Percentiles rank a stretch among this genome's conserved stretches.
These are phyloP conservation scores for Phyllosticta citribraziliensis DNA, from an alignment of 2,329 filamentous ascomycete genomes.

Conservation along the genomic window DNA sequence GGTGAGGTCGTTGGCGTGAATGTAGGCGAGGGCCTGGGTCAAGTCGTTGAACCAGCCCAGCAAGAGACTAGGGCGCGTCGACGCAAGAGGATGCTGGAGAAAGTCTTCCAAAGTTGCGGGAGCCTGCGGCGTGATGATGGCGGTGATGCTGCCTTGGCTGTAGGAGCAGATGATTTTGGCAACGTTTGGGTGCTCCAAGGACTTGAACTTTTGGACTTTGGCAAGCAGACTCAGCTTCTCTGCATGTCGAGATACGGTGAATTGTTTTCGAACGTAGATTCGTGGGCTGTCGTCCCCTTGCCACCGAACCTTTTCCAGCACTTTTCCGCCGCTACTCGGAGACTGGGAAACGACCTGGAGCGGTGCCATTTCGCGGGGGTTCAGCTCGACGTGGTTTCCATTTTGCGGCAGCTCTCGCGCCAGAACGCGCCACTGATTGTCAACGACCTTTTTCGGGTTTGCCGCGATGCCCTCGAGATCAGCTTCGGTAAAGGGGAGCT, in stretches of 20 bases:
- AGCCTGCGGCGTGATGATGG: conserved; percentile 23
- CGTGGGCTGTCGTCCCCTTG: conserved; percentile 24
- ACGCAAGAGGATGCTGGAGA: conserved; percentile 22
- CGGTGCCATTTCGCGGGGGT: conserved; percentile 26
- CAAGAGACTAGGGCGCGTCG: conserved; percentile 23
- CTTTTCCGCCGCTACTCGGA: conserved; percentile 17
- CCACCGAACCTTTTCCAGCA: conserved; percentile 26
- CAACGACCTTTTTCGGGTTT: conserved; percentile 28
- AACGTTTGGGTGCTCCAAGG: conserved; percentile 30
- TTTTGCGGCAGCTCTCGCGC: conserved; percentile 29
- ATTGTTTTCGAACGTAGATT: conserved; percentile 27
- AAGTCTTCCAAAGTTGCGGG: conserved; percentile 31
- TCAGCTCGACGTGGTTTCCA: conserved; percentile 28
- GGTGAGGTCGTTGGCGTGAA: conserved; percentile 25
- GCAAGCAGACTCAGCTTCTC: conserved; percentile 27
- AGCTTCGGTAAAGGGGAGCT: conserved; percentile 28
- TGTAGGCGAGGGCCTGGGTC: conserved; percentile 27
- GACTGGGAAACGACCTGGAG: conserved; percentile 24
- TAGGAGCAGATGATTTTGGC: conserved; percentile 29
- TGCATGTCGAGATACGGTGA: conserved; percentile 24
- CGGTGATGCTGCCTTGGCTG: conserved; percentile 26
- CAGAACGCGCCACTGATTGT: conserved; percentile 31
- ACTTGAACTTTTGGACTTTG: conserved; percentile 28
- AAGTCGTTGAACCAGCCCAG: conserved; percentile 33
- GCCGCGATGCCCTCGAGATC: conserved; percentile 28